Percentiles rank a stretch among this genome's conserved stretches.
These are phyloP conservation scores for Pichia sp. DNA, from an alignment of 1,139 yeast genomes.

Conservation along the genomic window DNA sequence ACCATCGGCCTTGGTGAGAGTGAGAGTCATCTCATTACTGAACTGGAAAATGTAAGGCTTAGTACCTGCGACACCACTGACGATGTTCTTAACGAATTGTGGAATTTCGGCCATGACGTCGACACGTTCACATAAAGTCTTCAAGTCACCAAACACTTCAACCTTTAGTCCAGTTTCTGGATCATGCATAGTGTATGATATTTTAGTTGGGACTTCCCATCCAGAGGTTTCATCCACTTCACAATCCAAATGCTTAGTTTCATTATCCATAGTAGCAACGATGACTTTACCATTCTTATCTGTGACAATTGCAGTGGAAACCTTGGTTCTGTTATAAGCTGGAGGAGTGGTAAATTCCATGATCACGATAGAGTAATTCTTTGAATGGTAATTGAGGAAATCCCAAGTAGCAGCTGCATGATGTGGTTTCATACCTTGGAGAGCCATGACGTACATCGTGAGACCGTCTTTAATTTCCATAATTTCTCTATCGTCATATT, in stretches of 20 bases:
- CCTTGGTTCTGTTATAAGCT: slow-evolving; percentile 77
- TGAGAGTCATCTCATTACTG: slow-evolving; percentile 44
- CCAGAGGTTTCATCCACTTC: slow-evolving; percentile 73
- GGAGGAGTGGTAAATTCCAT: slow-evolving; percentile 97
- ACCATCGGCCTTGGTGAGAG: slow-evolving; percentile 30
- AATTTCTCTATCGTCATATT: slow-evolving; percentile 13
- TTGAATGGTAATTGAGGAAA: slow-evolving; percentile 82
- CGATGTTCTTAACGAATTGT: slow-evolving; percentile 85
- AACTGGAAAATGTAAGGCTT: slow-evolving; percentile 93
- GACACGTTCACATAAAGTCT: slow-evolving; percentile 70
- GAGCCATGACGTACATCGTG: slow-evolving; percentile 88
- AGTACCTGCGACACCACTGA: slow-evolving; percentile 91
- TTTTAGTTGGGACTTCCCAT: slow-evolving; percentile 79
- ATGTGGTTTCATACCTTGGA: slow-evolving; percentile 99
- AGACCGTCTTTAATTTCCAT: slow-evolving; percentile 18
- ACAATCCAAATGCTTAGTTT: slow-evolving; percentile 53
- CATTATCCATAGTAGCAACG: slow-evolving; percentile 60
- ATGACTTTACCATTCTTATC: slow-evolving; percentile 53
- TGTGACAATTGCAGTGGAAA: slow-evolving; percentile 71
- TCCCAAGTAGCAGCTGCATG: slow-evolving; percentile 98
- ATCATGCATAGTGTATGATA: slow-evolving; percentile 49
- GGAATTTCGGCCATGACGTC: slow-evolving; percentile 99
- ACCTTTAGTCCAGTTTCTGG: slow-evolving; percentile 32
- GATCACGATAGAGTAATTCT: slow-evolving; percentile 63
- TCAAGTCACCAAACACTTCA: slow-evolving; percentile 47